These are phyloP conservation scores for Jackrogersella multiformis DNA, from an alignment of 495 filamentous ascomycete species.

Conservation along the genomic window DNA sequence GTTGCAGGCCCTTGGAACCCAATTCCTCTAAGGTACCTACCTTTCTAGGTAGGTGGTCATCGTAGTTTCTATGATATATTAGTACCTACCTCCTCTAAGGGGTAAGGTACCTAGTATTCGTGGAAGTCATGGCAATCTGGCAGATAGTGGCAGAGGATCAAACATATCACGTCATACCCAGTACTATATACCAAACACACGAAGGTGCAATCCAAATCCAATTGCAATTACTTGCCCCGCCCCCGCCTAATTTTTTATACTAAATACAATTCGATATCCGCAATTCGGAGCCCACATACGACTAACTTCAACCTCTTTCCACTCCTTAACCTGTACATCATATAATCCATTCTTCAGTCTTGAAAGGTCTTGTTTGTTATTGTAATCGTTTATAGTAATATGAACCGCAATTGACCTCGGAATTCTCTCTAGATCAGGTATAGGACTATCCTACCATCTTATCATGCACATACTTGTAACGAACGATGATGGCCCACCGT, in stretches of 20 bases:
- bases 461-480: slow-evolving; percentile 58
- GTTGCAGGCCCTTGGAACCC: no score
- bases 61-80: no score
- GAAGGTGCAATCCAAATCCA: slow-evolving; percentile 12
- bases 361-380: not conserved
- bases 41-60: no score
- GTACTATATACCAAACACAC: not conserved
- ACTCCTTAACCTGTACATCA: not conserved
- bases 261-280: slow-evolving; percentile 14
- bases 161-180: slow-evolving; percentile 35
- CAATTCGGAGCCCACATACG: slow-evolving; percentile 12
- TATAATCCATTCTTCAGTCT: not conserved
- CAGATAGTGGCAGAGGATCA: slow-evolving; percentile 9
- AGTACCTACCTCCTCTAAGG: no score
- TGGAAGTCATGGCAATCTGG: not conserved
- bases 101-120: not conserved
- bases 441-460: slow-evolving; percentile 25
- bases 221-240: slow-evolving; percentile 27
- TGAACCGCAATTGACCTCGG: slow-evolving; percentile 10
- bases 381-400: not conserved
- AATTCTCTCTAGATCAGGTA: not conserved
- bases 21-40: no score
- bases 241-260: slow-evolving; percentile 32
- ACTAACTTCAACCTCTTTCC: not conserved
- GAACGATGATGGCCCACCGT: slow-evolving; percentile 98